Conservation (phyloP, 2,329 filamentous ascomycete species). For the Aschersonia sp. region DNA sequence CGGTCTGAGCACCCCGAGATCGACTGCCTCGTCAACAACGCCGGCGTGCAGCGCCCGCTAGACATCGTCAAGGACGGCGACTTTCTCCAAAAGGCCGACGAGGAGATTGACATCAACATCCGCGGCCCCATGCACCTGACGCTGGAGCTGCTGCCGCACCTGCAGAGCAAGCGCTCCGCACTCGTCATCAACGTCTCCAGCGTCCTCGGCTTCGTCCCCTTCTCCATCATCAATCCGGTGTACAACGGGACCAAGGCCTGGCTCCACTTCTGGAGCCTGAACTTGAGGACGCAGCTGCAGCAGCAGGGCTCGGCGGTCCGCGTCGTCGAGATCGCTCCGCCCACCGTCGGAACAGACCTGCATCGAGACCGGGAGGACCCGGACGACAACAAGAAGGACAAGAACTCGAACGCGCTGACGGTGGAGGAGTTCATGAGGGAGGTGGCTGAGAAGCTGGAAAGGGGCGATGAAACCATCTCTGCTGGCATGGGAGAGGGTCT, state of each 20-base stretch:
- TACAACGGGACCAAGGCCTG: constrained; percentile 47
- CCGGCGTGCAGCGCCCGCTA: constrained; percentile 40
- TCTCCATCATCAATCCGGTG: constrained; percentile 37
- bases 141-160: not conserved
- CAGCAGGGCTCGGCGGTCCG: constrained; percentile 19
- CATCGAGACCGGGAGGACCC: constrained; percentile 40
- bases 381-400: constrained; percentile 43
- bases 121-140: constrained; percentile 41
- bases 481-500: constrained; percentile 25
- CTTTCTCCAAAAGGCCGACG: constrained; percentile 34
- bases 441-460: constrained; percentile 26
- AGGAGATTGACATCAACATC: constrained; percentile 44
- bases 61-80: constrained; percentile 21
- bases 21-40: constrained; percentile 45
- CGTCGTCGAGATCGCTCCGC: constrained; percentile 41
- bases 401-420: constrained; percentile 25
- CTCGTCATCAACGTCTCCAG: constrained; percentile 23
- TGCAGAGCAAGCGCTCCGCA: not conserved
- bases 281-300: constrained; percentile 34
- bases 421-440: constrained; percentile 40
- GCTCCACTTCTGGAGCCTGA: constrained; percentile 42
- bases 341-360: constrained; percentile 37
- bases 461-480: constrained; percentile 30
- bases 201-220: constrained; percentile 36
- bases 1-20: constrained; percentile 30